Conservation (phyloP, 208 protist species). For the Trypanosoma lewisi region DNA sequence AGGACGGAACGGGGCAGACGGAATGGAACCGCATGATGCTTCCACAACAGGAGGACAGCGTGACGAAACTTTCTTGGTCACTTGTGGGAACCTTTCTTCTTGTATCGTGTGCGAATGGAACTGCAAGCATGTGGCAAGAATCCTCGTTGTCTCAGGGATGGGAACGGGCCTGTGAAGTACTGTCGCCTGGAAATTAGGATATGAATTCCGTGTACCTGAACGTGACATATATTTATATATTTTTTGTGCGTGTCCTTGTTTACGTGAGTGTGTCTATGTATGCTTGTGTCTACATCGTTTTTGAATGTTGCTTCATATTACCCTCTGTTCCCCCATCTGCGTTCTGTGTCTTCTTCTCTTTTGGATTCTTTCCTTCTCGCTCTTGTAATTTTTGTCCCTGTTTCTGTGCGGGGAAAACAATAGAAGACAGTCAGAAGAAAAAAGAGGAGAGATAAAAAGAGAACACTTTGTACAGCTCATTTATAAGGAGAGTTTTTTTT, state of each 20-base stretch:
- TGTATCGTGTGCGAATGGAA: constrained; percentile 74
- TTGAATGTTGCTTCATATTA: too few relatives aligned
- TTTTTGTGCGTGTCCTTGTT: not conserved
- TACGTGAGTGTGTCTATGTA: too few relatives aligned
- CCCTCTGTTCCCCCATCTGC: too few relatives aligned
- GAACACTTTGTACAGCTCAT: too few relatives aligned
- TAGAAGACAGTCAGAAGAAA: not conserved
- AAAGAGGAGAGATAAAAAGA: not conserved
- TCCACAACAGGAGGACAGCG: constrained; percentile 36
- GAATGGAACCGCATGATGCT: constrained; percentile 49
- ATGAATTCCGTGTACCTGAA: not conserved
- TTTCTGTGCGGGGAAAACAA: not conserved
- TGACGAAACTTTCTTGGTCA: constrained; percentile 87
- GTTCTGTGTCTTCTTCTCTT: not conserved
- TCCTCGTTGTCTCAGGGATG: constrained; percentile 43
- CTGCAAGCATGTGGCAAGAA: constrained; percentile 76
- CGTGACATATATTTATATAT: not conserved
- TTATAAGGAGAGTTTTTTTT: too few relatives aligned
- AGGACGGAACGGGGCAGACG: constrained; percentile 51
- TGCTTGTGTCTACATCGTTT: too few relatives aligned
- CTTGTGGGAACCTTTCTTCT: constrained; percentile 75
- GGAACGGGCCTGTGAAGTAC: constrained; percentile 59
- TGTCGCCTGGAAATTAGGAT: constrained; percentile 16
- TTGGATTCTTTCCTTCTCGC: constrained; percentile 1
- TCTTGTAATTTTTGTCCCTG: constrained; percentile 9